Percentiles rank a stretch among this genome's conserved stretches.
phyloP scores from a whole-genome alignment of 2,329 filamentous ascomycete genomes.

The Colletotrichum liriopes region DNA sequence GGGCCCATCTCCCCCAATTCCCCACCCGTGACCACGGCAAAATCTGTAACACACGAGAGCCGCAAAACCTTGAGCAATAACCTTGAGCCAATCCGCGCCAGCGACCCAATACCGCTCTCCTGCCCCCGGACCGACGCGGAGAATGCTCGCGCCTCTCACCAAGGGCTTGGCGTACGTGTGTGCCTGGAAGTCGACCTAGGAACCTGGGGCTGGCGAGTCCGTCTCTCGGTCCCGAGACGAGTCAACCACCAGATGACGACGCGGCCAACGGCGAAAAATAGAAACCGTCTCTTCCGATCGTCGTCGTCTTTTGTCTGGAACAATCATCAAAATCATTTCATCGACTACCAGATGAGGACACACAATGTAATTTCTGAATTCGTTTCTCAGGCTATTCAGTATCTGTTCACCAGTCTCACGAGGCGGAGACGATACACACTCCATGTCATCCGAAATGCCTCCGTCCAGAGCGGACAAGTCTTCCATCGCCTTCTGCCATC shows the following conservation, averaged over 20 bases:
- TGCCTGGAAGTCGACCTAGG: not conserved
- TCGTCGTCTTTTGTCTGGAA: not conserved
- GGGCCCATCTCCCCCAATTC: not conserved
- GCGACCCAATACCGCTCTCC: not conserved
- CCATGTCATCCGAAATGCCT: slow-evolving; percentile 33
- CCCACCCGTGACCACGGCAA: not conserved
- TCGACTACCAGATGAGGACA: slow-evolving; percentile 27
- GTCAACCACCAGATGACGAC: slow-evolving; percentile 16
- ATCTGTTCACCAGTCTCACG: slow-evolving; percentile 15
- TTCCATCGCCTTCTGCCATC: not conserved
- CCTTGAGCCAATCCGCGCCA: not conserved
- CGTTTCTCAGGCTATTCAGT: not conserved
- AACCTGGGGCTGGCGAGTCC: not conserved
- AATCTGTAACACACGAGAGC: slow-evolving; percentile 11
- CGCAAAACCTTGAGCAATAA: slow-evolving; percentile 16
- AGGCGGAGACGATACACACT: slow-evolving; percentile 6
- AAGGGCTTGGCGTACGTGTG: slow-evolving; percentile 2
- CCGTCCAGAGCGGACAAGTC: no score
- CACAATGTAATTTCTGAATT: slow-evolving; percentile 24
- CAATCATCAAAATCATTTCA: slow-evolving; percentile 3
- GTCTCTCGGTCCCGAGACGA: slow-evolving; percentile 26
- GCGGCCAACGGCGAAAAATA: slow-evolving; percentile 29
- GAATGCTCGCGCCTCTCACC: not conserved
- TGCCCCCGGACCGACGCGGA: not conserved
- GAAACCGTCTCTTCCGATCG: slow-evolving; percentile 20